These are phyloP conservation scores for Rosa chinensis DNA, from an alignment of 306 rosid genomes.

Conservation along the genomic window DNA sequence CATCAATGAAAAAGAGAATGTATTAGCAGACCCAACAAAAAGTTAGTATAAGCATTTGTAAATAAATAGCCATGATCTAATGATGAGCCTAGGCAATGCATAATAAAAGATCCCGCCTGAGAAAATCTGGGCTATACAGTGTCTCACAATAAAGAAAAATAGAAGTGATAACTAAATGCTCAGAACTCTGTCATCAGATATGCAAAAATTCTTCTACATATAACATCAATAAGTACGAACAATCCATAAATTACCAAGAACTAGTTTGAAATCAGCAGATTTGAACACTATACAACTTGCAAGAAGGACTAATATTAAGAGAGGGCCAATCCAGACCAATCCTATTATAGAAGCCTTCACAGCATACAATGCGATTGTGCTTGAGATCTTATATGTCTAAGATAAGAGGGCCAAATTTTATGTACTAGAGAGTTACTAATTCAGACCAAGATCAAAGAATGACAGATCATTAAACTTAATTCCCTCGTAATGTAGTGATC, in stretches of 20 bases:
- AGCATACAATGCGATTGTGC: background rate
- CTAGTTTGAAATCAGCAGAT: background rate
- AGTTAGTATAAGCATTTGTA: background rate
- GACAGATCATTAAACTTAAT: conserved; percentile 6
- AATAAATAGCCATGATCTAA: background rate
- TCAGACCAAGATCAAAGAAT: background rate
- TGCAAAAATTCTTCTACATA: background rate
- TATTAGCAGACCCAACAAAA: conserved; percentile 29
- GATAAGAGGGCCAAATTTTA: background rate
- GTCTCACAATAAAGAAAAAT: background rate
- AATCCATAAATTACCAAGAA: background rate
- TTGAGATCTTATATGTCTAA: background rate
- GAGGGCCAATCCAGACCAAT: background rate
- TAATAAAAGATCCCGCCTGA: background rate
- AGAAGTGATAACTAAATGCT: background rate
- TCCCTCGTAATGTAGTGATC: conserved; percentile 3
- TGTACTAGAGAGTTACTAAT: background rate
- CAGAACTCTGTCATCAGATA: background rate
- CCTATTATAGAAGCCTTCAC: background rate
- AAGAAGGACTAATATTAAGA: background rate
- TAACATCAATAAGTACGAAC: background rate
- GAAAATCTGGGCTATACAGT: conserved; percentile 2
- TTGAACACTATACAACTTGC: background rate
- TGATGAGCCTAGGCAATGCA: background rate
- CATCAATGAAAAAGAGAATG: conserved; percentile 50